phyloP scores from a whole-genome alignment of 2,329 filamentous ascomycete species.

The Pleomassaria siparia region DNA sequence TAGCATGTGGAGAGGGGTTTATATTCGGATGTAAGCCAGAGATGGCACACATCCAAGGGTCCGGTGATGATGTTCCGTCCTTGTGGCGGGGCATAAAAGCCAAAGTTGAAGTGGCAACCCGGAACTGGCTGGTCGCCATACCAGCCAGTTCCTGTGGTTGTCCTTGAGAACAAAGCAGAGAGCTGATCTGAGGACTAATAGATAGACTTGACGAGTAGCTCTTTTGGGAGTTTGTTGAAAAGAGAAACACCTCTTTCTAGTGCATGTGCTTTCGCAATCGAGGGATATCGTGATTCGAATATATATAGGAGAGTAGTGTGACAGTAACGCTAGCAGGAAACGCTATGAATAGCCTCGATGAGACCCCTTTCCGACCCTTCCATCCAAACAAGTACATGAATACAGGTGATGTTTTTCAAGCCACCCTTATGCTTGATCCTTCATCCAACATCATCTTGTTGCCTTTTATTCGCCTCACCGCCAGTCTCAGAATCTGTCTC shows the following conservation, averaged over 20 bases:
- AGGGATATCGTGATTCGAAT: conserved; percentile 8
- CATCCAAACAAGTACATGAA: conserved; percentile 24
- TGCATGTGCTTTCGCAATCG: neutral
- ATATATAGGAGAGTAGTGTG: conserved; percentile 10
- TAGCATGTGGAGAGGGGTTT: conserved; percentile 13
- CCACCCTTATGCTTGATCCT: neutral
- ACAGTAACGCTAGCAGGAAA: conserved; percentile 17
- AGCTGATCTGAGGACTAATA: conserved; percentile 39
- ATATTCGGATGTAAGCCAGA: conserved; percentile 6
- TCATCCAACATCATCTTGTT: neutral
- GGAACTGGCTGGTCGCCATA: conserved; percentile 4
- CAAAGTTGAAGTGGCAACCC: conserved; percentile 37
- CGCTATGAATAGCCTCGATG: conserved; percentile 18
- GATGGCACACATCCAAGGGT: conserved; percentile 11
- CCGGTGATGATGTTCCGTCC: conserved; percentile 36
- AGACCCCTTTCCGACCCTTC: conserved; percentile 9
- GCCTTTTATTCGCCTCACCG: neutral
- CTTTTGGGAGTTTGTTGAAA: neutral
- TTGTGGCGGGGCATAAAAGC: conserved; percentile 31
- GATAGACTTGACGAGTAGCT: neutral
- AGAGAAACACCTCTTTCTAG: neutral
- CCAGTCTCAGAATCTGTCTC: conserved; percentile 46
- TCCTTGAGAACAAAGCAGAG: conserved; percentile 36
- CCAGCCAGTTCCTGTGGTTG: conserved; percentile 15
- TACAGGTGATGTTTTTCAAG: neutral